Base-by-base conservation (phyloP, 1,284 basidiomycete genomes). In the Malassezia vespertilionis region DNA sequence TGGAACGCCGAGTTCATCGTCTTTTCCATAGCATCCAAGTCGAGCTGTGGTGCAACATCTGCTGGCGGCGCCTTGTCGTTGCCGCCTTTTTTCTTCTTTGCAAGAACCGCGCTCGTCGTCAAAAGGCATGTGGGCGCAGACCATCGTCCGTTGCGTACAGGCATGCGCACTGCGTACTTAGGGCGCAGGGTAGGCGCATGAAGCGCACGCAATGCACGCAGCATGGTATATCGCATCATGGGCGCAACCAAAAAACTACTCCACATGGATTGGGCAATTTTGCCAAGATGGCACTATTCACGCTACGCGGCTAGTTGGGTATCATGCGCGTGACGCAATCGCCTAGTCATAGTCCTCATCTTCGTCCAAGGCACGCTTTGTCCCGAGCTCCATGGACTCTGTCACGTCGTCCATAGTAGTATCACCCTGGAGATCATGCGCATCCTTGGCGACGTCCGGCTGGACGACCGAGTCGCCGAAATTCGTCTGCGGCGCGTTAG, bases 401-500 rank as follows among this genome's bases (percentile, higher is more conserved):
- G 17, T 49, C 44, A 51, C 52, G 20, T 60, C 54, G 23, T 56
- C 45, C 44, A 46, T 52, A 4, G 41, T 27, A 7, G 31, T 40
- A 15, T 48, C 45, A 12, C 21, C 39, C 15, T 12, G 6, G 11
- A 9, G 8, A 28, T 8, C 7, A 14, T 7, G 3, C 18, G 30
- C 21, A 15, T 17, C 20, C 40, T 5, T 61, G 59, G 35, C 59
- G 46, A 5, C 38, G 8, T 40, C 30, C 7, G 46, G 42, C 26
- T 34, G 42, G 11, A 45, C 14, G 18, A 45, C 27, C 14, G 42
- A 33, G 23, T 45, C 37, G 31, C 48, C 48, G 32, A 45, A 45
- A 7, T 27, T 17, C 5, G 38, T 27, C 17, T 33, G 27, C 11
- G 83, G 80, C 12, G 84, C 80, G 69, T 87, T 88, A 7, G 91